Evolutionary conservation across 225 moss, liverwort and hornwort genomes (phyloP).

Genomic region (Anthoceros angustus): DNA sequence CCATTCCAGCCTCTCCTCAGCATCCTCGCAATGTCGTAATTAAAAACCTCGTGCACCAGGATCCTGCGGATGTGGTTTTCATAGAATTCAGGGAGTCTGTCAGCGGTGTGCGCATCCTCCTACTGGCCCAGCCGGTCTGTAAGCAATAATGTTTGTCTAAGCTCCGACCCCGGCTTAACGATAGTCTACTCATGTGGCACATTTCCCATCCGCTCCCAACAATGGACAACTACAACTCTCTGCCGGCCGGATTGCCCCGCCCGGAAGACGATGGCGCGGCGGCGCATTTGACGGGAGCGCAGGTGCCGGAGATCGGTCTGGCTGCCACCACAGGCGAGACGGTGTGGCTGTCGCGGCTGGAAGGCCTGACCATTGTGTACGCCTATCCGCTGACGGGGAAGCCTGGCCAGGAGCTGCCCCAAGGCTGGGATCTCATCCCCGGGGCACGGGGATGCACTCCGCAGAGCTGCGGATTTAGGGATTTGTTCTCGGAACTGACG

Average conservation of each 20-base stretch:
- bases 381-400: constrained; percentile 6
- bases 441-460: constrained; percentile 11
- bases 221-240: too few species aligned
- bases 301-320: not conserved
- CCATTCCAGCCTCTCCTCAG: too few species aligned
- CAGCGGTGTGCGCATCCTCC: too few species aligned
- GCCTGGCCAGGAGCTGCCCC: constrained; percentile 3
- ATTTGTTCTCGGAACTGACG: not conserved
- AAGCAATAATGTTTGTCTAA: too few species aligned
- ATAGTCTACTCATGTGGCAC: too few species aligned
- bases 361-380: constrained; percentile 3
- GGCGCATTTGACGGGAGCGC: not conserved
- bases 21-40: too few species aligned
- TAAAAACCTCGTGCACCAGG: too few species aligned
- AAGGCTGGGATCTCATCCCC: constrained; percentile 4
- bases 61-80: too few species aligned
- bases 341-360: constrained; percentile 1
- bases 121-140: too few species aligned
- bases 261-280: constrained; percentile 10
- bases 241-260: constrained; percentile 3
- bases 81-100: too few species aligned
- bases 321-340: not conserved
- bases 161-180: too few species aligned
- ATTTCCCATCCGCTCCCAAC: too few species aligned
- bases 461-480: constrained; percentile 8